Evolutionary conservation across 108 stramenopile species (phyloP).

Genomic region (Nitzschia palea): DNA sequence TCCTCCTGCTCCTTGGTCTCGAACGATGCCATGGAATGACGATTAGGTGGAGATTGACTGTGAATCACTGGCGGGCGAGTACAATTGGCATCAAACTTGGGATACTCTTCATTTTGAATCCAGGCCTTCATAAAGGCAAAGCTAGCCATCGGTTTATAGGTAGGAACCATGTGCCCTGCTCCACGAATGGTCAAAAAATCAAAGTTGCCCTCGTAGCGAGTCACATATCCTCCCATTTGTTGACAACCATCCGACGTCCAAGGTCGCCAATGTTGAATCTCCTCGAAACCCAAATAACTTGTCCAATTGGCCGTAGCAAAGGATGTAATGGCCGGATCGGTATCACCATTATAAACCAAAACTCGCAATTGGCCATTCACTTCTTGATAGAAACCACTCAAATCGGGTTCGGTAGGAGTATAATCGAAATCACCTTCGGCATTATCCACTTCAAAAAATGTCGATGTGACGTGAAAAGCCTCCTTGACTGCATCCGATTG

Average conservation of each 20-base stretch:
- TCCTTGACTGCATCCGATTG: conserved; percentile 41
- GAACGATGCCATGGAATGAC: too few relatives aligned
- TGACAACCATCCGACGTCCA: conserved; percentile 75
- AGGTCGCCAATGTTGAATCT: conserved; percentile 52
- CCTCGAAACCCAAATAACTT: conserved; percentile 46
- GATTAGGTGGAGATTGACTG: too few relatives aligned
- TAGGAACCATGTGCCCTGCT: conserved; percentile 68
- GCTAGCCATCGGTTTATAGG: conserved; percentile 63
- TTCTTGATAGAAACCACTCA: conserved; percentile 53
- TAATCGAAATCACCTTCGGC: conserved; percentile 68
- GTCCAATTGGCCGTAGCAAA: conserved; percentile 79
- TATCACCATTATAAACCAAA: conserved; percentile 83
- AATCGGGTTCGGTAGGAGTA: conserved; percentile 63
- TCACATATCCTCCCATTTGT: conserved; percentile 75
- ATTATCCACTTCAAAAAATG: conserved; percentile 69
- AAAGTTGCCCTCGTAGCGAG: conserved; percentile 67
- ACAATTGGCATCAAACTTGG: conserved; percentile 41
- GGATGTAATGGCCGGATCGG: conserved; percentile 73
- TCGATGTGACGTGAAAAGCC: conserved; percentile 52
- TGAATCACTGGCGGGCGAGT: conserved; percentile 9
- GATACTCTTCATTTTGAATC: conserved; percentile 52
- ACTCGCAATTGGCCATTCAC: conserved; percentile 47
- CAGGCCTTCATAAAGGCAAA: conserved; percentile 59
- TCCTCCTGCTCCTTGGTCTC: too few relatives aligned
- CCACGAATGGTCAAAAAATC: conserved; percentile 81